Evolutionary conservation across 345 rosid species (phyloP), one percentile per base, ranked within the genome.

Genomic region (Eucalyptus decipiens): DNA sequence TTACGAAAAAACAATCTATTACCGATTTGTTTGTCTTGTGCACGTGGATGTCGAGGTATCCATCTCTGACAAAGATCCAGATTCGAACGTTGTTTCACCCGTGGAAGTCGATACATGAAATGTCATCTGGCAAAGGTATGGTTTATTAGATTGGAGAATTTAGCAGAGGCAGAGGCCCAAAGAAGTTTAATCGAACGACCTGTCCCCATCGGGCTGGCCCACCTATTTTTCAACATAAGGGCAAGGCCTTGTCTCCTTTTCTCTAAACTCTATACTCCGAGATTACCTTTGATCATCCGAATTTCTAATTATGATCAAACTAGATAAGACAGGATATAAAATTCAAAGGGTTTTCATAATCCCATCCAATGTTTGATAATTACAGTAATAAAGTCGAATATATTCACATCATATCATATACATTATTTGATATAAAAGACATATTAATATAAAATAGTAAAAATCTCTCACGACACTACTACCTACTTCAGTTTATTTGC

Each of bases 341-440:
- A 51, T 51, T 0, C 1, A 50, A 1, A 51, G 21, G 23, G 7
- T 51, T 51, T 51, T 17, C 0, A 51, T 51, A 51, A 51, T 51
- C 23, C 1, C 1, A 0, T 51, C 4, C 0, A 51, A 51, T 51
- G 3, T 51, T 51, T 51, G 2, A 0, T 51, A 0, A 51, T 51
- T 51, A 0, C 23, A 51, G 23, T 51, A 51, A 51, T 51, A 51
- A 51, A 0, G 4, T 17, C 0, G 8, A 51, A 51, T 7, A 18
- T 0, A 51, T 51, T 51, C 23, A 51, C 0, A 17, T 0, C 54
- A 51, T 1, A 51, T 51, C 0, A 51, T 51, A 2, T 51, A 51
- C 9, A 51, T 51, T 51, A 0, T 17, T 51, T 51, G 3, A 4
- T 51, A 51, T 51, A 51, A 17, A 6, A 50, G 17, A 51, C 0